Conservation (phyloP, 140 eudicot genomes). For the Flaveria floridana region DNA sequence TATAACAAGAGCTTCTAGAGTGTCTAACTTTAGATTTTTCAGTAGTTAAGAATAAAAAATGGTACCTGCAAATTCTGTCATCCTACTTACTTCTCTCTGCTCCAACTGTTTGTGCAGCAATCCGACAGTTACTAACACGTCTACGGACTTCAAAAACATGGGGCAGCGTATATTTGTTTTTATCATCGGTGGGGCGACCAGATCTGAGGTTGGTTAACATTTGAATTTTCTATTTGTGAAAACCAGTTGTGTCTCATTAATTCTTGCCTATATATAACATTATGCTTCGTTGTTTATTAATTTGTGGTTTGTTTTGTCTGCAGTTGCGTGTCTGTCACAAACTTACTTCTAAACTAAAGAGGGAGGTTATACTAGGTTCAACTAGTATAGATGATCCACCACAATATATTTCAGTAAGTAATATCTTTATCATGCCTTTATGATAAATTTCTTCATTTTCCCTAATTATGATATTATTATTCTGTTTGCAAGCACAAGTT, state of each 20-base stretch:
- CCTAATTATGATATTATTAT: neutral
- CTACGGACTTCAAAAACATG: constrained; percentile 69
- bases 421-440: neutral
- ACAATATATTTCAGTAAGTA: constrained; percentile 79
- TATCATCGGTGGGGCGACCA: constrained; percentile 91
- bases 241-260: neutral
- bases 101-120: constrained; percentile 51
- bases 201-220: constrained; percentile 94
- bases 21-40: neutral
- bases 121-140: constrained; percentile 37
- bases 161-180: constrained; percentile 89
- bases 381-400: constrained; percentile 87
- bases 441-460: neutral
- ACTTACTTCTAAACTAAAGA: constrained; percentile 80
- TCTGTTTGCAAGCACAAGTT: neutral
- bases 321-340: constrained; percentile 95
- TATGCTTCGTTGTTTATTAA: neutral
- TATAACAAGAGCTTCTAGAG: neutral
- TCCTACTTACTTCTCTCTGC: constrained; percentile 19
- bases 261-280: neutral
- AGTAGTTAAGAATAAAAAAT: neutral
- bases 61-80: neutral
- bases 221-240: constrained; percentile 1
- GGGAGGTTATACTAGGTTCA: constrained; percentile 93
- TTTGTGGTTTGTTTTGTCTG: constrained; percentile 13